A percentile compares a stretch with the other conserved stretches of the same genome.
These are phyloP conservation scores for Phyllosticta citrichinensis DNA, from an alignment of 2,329 filamentous ascomycete genomes.

Conservation along the genomic window DNA sequence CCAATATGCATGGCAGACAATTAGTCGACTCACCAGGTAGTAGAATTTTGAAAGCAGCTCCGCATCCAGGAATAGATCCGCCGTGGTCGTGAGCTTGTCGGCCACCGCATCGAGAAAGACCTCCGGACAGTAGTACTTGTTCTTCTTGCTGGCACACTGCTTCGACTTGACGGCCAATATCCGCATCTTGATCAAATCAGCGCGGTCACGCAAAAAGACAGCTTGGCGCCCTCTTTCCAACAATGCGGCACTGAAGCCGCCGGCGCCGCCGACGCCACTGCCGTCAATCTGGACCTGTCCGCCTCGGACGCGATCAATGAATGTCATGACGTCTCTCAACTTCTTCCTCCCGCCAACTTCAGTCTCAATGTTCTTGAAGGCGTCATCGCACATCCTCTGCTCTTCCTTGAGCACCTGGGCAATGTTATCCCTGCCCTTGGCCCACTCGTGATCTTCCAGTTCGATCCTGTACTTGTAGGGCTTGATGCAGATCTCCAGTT, in stretches of 20 bases:
- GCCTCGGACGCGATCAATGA: slow-evolving; percentile 81
- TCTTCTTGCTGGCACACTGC: slow-evolving; percentile 71
- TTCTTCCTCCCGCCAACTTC: slow-evolving; percentile 73
- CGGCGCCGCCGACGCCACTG: slow-evolving; percentile 71
- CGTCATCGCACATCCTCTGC: slow-evolving; percentile 70
- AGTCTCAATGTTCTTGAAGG: slow-evolving; percentile 65
- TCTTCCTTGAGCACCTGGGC: slow-evolving; percentile 75
- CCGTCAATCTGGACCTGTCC: slow-evolving; percentile 80
- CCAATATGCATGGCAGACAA: neutral
- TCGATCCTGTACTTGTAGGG: slow-evolving; percentile 98
- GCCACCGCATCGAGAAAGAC: slow-evolving; percentile 97
- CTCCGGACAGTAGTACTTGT: slow-evolving; percentile 96
- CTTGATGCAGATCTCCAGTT: slow-evolving; percentile 98
- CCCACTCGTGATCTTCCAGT: slow-evolving; percentile 83
- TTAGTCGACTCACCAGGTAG: slow-evolving; percentile 52
- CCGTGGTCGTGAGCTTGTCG: slow-evolving; percentile 86
- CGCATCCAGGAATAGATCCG: slow-evolving; percentile 93
- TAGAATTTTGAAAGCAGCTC: slow-evolving; percentile 96
- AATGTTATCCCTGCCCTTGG: slow-evolving; percentile 73
- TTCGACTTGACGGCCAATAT: slow-evolving; percentile 80
- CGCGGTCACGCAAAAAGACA: slow-evolving; percentile 83
- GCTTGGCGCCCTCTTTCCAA: slow-evolving; percentile 83
- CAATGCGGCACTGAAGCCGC: slow-evolving; percentile 83
- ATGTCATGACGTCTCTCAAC: slow-evolving; percentile 77
- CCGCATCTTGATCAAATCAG: slow-evolving; percentile 83